Evolutionary conservation across 192 early-diverging fungal species (phyloP).

Genomic region (Podila verticillata): DNA sequence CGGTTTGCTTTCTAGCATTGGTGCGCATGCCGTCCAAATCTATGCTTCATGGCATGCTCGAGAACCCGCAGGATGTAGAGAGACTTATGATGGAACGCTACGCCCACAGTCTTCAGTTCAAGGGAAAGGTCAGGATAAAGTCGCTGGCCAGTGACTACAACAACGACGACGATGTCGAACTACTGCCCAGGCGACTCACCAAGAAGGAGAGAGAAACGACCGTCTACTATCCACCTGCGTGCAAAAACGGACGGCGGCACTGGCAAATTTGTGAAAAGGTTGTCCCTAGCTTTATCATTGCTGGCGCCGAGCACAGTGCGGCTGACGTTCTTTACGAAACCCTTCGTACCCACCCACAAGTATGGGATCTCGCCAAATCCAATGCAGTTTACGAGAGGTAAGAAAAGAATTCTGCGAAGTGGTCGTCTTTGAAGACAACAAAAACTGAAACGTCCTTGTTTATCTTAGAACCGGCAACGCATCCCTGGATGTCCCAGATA

Average conservation of each 20-base stretch:
- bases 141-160: slow-evolving; percentile 24
- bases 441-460: neutral
- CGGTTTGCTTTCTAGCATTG: slow-evolving; percentile 35
- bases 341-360: slow-evolving; percentile 57
- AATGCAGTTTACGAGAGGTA: slow-evolving; percentile 51
- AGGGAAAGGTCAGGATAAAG: slow-evolving; percentile 53
- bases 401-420: neutral
- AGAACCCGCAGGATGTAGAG: slow-evolving; percentile 49
- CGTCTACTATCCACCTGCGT: slow-evolving; percentile 56
- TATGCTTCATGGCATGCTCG: slow-evolving; percentile 31
- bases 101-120: slow-evolving; percentile 51
- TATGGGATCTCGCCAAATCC: slow-evolving; percentile 50
- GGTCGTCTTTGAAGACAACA: neutral
- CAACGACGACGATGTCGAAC: slow-evolving; percentile 22
- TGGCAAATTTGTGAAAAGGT: slow-evolving; percentile 58
- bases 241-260: slow-evolving; percentile 45
- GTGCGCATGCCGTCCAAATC: slow-evolving; percentile 39
- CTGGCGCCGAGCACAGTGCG: slow-evolving; percentile 58
- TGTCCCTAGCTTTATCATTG: slow-evolving; percentile 63
- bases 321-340: slow-evolving; percentile 54
- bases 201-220: slow-evolving; percentile 46
- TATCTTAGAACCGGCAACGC: slow-evolving; percentile 30
- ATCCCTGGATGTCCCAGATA: slow-evolving; percentile 31
- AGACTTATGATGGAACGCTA: slow-evolving; percentile 52
- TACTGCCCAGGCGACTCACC: slow-evolving; percentile 29